phyloP scores from a whole-genome alignment of 371 early-diverging fungal genomes.

The Mucor saturninus region DNA sequence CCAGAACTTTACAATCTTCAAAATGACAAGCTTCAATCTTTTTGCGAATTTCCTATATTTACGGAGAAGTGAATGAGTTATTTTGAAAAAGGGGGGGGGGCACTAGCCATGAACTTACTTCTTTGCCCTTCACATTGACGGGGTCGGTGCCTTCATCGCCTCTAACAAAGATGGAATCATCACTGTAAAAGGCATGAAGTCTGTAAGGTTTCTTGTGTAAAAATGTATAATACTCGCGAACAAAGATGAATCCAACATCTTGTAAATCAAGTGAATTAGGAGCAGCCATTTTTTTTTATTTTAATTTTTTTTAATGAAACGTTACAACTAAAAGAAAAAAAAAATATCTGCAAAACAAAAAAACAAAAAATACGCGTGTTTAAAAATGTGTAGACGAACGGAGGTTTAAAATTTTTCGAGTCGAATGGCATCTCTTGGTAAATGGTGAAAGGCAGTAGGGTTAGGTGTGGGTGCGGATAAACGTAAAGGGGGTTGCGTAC shows the following conservation, averaged over 20 bases:
- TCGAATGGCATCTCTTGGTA: constrained; percentile 44
- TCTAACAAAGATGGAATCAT: constrained; percentile 78
- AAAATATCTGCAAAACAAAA: background rate
- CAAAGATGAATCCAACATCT: constrained; percentile 94
- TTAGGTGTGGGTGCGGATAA: constrained; percentile 24
- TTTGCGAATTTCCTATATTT: constrained; percentile 74
- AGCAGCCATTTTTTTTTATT: constrained; percentile 5
- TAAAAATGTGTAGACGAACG: background rate
- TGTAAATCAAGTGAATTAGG: constrained; percentile 38
- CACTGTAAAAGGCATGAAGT: constrained; percentile 89
- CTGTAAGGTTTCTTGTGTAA: constrained; percentile 84
- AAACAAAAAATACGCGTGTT: background rate
- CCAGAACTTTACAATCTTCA: constrained; percentile 82
- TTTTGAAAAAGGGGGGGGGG: too few species aligned
- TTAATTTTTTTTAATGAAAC: background rate
- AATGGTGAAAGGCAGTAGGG: constrained; percentile 34
- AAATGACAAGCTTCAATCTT: constrained; percentile 80
- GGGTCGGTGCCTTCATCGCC: constrained; percentile 81
- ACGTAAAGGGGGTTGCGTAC: constrained; percentile 14
- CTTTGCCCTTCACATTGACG: constrained; percentile 39
- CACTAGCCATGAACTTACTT: constrained; percentile 21
- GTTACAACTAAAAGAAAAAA: background rate
- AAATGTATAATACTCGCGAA: constrained; percentile 94
- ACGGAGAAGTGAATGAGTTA: background rate
- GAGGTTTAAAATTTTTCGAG: constrained; percentile 36